phyloP scores from a whole-genome alignment of 441 rosid genomes.

The Adansonia madagascariensis region DNA sequence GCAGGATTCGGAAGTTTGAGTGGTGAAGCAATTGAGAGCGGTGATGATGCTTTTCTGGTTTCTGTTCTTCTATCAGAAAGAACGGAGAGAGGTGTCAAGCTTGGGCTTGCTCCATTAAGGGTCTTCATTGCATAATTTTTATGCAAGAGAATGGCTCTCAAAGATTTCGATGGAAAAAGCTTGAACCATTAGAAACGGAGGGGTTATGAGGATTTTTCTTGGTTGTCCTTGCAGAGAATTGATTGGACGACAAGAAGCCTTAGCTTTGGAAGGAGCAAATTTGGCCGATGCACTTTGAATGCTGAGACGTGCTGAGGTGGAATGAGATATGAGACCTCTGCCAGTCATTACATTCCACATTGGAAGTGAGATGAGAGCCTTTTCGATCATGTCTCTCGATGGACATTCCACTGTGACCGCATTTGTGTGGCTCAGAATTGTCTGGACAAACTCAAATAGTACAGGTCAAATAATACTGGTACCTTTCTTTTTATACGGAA shows the following conservation, averaged over 20 bases:
- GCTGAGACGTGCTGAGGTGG: conserved; percentile 53
- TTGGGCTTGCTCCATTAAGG: conserved; percentile 61
- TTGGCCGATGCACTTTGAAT: conserved; percentile 30
- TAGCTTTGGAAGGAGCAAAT: conserved; percentile 9
- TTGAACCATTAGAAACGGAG: conserved; percentile 39
- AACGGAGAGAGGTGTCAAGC: conserved; percentile 69
- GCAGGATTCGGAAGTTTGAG: conserved; percentile 41
- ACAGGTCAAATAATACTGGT: background rate
- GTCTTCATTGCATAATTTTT: conserved; percentile 76
- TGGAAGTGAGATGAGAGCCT: conserved; percentile 43
- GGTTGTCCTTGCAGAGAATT: background rate
- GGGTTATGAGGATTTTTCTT: conserved; percentile 6
- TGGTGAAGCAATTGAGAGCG: conserved; percentile 43
- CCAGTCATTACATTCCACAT: conserved; percentile 59
- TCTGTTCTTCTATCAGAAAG: conserved; percentile 60
- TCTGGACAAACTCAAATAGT: background rate
- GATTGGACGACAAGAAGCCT: conserved; percentile 1
- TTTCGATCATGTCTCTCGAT: conserved; percentile 28
- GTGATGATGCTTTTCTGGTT: conserved; percentile 48
- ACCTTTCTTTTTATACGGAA: background rate
- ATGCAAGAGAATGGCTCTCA: conserved; percentile 25
- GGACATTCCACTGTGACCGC: conserved; percentile 16
- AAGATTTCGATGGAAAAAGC: conserved; percentile 30
- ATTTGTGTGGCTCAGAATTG: conserved; percentile 59
- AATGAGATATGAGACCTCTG: conserved; percentile 29